These are phyloP conservation scores for Cryoendolithus antarcticus DNA, from an alignment of 2,329 filamentous ascomycete species.

Conservation along the genomic window DNA sequence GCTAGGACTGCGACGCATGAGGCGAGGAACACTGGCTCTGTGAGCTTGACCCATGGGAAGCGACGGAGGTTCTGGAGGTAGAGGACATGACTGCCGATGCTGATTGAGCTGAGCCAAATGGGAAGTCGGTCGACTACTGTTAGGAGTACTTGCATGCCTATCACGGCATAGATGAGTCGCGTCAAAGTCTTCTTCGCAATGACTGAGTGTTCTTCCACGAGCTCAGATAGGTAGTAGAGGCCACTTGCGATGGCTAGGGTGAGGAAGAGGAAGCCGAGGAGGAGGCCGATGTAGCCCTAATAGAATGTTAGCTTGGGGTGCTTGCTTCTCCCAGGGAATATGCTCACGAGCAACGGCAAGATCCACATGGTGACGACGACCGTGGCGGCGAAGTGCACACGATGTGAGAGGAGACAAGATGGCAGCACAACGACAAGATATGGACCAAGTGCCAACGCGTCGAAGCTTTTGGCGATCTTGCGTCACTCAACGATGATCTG, in stretches of 20 bases:
- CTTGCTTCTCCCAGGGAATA: no score
- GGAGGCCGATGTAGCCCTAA: constrained; percentile 67
- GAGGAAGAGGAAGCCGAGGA: constrained; percentile 84
- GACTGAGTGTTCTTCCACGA: constrained; percentile 96
- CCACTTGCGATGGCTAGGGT: constrained; percentile 96
- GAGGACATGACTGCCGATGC: constrained; percentile 67
- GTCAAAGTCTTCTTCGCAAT: constrained; percentile 74
- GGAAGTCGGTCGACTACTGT: constrained; percentile 79
- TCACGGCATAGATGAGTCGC: constrained; percentile 71
- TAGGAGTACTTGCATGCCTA: constrained; percentile 61
- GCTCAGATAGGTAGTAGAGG: constrained; percentile 93
- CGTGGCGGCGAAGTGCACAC: no score
- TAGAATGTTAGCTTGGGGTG: constrained; percentile 3
- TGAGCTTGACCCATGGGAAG: constrained; percentile 68
- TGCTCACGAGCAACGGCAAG: constrained; percentile 56
- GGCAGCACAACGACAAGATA: no score
- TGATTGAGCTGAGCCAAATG: constrained; percentile 57
- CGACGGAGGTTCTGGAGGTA: constrained; percentile 78
- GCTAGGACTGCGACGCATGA: constrained; percentile 75
- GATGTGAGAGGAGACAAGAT: no score
- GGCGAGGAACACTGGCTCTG: constrained; percentile 71
- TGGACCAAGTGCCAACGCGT: no score
- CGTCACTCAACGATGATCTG: no score
- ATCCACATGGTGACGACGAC: constrained; percentile 65
- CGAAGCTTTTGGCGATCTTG: no score